phyloP scores from a whole-genome alignment of 2,329 filamentous ascomycete species.

The Aspergillus ochraceoroseus region DNA sequence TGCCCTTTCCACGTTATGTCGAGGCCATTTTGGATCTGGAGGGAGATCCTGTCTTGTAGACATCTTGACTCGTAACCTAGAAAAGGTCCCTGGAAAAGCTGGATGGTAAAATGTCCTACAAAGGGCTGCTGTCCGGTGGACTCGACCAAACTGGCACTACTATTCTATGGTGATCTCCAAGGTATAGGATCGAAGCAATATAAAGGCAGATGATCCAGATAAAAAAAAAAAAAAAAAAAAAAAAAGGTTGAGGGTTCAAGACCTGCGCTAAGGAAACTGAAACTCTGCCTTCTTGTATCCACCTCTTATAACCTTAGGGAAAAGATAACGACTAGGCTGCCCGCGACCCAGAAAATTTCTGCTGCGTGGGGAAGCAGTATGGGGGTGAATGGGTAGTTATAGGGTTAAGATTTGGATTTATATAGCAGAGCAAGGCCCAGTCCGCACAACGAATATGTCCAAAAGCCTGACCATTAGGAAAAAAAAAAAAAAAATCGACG shows the following conservation, averaged over 20 bases:
- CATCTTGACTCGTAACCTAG: slow-evolving; percentile 20
- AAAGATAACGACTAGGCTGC: no score
- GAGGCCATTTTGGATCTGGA: slow-evolving; percentile 21
- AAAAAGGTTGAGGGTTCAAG: not conserved
- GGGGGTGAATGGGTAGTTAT: no score
- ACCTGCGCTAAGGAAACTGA: no score
- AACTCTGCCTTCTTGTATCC: no score
- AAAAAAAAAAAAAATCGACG: slow-evolving; percentile 3
- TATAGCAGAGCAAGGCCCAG: no score
- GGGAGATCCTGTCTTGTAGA: slow-evolving; percentile 15
- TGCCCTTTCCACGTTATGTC: slow-evolving; percentile 13
- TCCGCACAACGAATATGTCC: not conserved
- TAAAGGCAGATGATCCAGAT: not conserved
- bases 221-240: no score
- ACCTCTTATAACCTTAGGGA: not conserved
- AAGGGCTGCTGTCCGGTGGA: not conserved
- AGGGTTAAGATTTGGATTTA: no score
- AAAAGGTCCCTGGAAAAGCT: not conserved
- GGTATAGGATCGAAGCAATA: not conserved
- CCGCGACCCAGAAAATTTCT: no score
- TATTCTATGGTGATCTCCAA: not conserved
- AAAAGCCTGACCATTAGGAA: slow-evolving; percentile 3
- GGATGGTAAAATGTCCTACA: not conserved
- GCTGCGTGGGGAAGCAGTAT: no score
- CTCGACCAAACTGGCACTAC: not conserved